These are phyloP conservation scores for Aspergillus fischeri DNA, from an alignment of 2,329 filamentous ascomycete genomes.

Conservation along the genomic window DNA sequence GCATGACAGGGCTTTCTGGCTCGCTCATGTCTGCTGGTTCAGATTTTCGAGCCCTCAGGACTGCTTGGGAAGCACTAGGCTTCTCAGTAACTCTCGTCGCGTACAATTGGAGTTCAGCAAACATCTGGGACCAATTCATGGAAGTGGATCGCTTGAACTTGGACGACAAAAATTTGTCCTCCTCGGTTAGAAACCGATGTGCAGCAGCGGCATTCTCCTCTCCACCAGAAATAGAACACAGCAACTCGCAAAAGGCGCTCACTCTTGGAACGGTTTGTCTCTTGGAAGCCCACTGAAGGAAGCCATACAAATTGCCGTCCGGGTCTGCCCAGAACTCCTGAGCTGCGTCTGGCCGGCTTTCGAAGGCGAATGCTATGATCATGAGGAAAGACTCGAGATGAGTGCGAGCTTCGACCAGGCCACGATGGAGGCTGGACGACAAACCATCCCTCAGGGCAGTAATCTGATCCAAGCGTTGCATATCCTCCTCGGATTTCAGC, in stretches of 20 bases:
- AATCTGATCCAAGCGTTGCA: slow-evolving; percentile 56
- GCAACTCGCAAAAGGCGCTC: slow-evolving; percentile 93
- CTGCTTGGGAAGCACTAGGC: slow-evolving; percentile 53
- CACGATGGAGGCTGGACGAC: slow-evolving; percentile 37
- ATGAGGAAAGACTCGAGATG: slow-evolving; percentile 85
- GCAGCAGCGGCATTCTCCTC: slow-evolving; percentile 77
- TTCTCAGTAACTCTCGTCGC: slow-evolving; percentile 73
- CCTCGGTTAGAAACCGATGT: slow-evolving; percentile 85
- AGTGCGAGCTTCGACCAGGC: slow-evolving; percentile 44
- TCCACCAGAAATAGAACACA: slow-evolving; percentile 80
- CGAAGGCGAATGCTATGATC: slow-evolving; percentile 87
- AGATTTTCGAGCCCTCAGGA: slow-evolving; percentile 58
- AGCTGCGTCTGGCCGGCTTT: slow-evolving; percentile 77
- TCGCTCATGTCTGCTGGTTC: slow-evolving; percentile 71
- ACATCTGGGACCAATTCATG: slow-evolving; percentile 89
- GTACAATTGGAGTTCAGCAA: slow-evolving; percentile 83
- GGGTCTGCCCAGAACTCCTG: slow-evolving; percentile 88
- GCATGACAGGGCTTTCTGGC: slow-evolving; percentile 91
- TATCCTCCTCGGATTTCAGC: slow-evolving; percentile 83
- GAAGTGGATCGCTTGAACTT: slow-evolving; percentile 80
- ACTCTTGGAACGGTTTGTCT: slow-evolving; percentile 93
- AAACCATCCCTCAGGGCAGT: slow-evolving; percentile 43
- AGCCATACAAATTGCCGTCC: slow-evolving; percentile 89
- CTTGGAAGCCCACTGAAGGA: slow-evolving; percentile 94
- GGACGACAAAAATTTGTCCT: slow-evolving; percentile 67